A percentile compares a stretch with the other conserved stretches of the same genome.
These are phyloP conservation scores for Lecanicillium sp. DNA, from an alignment of 2,329 filamentous ascomycete species.

Conservation along the genomic window DNA sequence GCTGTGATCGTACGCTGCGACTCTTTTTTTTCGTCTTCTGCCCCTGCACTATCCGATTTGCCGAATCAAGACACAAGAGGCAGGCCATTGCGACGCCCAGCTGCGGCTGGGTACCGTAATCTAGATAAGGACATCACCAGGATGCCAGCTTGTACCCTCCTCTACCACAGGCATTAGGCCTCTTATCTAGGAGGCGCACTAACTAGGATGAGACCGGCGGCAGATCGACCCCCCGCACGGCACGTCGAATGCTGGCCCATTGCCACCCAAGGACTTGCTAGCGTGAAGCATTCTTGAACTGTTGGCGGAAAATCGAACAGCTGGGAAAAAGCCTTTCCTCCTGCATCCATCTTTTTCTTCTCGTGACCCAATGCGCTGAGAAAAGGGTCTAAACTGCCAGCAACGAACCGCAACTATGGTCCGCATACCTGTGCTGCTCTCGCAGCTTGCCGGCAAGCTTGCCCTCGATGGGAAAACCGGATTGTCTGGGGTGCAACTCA, in stretches of 20 bases:
- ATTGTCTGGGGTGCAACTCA: conserved; percentile 10
- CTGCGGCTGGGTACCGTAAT: too few relatives aligned
- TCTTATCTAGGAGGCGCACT: too few relatives aligned
- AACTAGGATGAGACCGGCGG: conserved; percentile 2
- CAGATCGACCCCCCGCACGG: conserved; percentile 4
- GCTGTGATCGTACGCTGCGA: neutral
- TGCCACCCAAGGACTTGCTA: neutral
- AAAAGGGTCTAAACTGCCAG: too few relatives aligned
- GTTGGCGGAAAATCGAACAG: too few relatives aligned
- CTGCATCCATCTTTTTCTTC: neutral
- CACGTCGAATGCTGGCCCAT: neutral
- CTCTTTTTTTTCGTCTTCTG: neutral
- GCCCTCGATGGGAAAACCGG: conserved; percentile 4
- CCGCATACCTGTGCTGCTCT: conserved; percentile 1
- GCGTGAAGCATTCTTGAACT: neutral
- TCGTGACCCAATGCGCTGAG: too few relatives aligned
- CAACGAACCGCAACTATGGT: neutral
- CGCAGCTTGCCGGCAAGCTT: conserved; percentile 5
- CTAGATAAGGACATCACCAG: too few relatives aligned
- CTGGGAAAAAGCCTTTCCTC: neutral
- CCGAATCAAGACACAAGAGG: neutral
- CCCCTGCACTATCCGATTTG: neutral
- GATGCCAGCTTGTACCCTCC: too few relatives aligned
- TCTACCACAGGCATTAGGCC: too few relatives aligned
- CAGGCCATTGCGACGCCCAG: too few relatives aligned